Conservation (phyloP, 2,329 filamentous ascomycete genomes). For the Colletotrichum scovillei region DNA sequence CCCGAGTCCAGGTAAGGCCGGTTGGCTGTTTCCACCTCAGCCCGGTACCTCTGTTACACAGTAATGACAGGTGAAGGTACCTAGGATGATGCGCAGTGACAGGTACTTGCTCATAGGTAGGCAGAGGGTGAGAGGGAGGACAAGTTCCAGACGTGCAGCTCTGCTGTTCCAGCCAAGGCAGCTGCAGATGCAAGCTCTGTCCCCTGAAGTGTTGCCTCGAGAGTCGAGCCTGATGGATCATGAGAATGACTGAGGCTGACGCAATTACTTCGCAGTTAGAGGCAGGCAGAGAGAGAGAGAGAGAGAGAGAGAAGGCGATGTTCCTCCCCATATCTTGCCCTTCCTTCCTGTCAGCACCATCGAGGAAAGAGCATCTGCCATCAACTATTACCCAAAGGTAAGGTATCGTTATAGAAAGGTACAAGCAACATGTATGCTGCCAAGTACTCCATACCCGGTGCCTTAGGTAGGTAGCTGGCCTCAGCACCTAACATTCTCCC, state of each 20-base stretch:
- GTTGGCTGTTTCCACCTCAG: neutral
- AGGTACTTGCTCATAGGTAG: too few species aligned
- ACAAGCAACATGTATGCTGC: neutral
- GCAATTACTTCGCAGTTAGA: neutral
- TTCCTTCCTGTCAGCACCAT: neutral
- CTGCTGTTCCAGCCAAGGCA: neutral
- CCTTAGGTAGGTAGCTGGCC: neutral
- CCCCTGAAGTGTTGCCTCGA: too few species aligned
- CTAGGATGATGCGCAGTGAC: neutral
- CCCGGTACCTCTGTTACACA: neutral
- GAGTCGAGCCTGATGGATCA: too few species aligned
- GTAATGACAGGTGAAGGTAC: neutral
- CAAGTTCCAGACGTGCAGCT: neutral
- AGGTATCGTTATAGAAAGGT: too few species aligned
- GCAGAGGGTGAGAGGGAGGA: neutral
- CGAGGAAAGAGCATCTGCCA: neutral
- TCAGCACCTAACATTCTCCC: neutral
- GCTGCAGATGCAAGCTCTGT: neutral
- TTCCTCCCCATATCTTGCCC: neutral
- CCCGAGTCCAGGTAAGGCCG: neutral
- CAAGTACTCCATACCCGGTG: neutral
- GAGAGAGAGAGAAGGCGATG: neutral
- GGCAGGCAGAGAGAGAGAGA: neutral
- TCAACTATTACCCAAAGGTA: too few species aligned
- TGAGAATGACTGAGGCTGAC: neutral